A percentile compares a stretch with the other conserved stretches of the same genome.
Conservation (phyloP, 2,329 filamentous ascomycete genomes). For the Aspergillus fischeri region DNA sequence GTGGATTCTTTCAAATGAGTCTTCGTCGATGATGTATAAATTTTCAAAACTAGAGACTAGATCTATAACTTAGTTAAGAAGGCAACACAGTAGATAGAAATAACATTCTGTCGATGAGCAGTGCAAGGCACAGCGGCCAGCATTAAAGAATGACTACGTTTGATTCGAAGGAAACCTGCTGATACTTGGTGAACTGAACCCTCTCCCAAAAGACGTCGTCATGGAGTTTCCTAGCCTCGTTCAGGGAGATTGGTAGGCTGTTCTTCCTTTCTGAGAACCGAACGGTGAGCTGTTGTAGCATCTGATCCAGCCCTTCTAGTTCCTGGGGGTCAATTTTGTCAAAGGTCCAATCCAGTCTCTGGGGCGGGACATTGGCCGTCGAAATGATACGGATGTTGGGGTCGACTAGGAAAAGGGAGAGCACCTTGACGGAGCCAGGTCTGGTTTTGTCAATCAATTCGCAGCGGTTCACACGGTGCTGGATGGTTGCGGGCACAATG, state of each 20-base stretch:
- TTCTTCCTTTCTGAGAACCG: conserved; percentile 18
- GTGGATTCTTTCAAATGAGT: neutral
- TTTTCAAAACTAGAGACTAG: neutral
- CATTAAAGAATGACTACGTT: conserved; percentile 19
- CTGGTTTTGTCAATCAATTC: conserved; percentile 16
- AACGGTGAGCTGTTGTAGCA: conserved; percentile 17
- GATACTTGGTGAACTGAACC: conserved; percentile 24
- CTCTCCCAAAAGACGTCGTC: conserved; percentile 19
- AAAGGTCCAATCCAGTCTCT: conserved; percentile 37
- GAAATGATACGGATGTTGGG: conserved; percentile 22
- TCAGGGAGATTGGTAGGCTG: conserved; percentile 30
- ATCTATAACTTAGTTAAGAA: neutral
- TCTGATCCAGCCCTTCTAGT: conserved; percentile 4
- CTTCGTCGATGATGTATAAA: neutral
- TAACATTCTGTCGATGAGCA: neutral
- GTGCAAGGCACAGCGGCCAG: neutral
- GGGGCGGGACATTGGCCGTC: conserved; percentile 23
- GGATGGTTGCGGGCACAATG: conserved; percentile 27
- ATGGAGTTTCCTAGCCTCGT: conserved; percentile 37
- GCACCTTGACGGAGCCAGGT: conserved; percentile 23
- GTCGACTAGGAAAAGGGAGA: conserved; percentile 24
- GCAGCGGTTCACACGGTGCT: conserved; percentile 21
- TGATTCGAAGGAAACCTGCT: conserved; percentile 29
- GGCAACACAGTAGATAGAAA: neutral
- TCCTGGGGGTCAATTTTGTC: conserved; percentile 26